Base-by-base conservation (phyloP, 1,284 basidiomycete species). In the Ceratobasidium sp. region DNA sequence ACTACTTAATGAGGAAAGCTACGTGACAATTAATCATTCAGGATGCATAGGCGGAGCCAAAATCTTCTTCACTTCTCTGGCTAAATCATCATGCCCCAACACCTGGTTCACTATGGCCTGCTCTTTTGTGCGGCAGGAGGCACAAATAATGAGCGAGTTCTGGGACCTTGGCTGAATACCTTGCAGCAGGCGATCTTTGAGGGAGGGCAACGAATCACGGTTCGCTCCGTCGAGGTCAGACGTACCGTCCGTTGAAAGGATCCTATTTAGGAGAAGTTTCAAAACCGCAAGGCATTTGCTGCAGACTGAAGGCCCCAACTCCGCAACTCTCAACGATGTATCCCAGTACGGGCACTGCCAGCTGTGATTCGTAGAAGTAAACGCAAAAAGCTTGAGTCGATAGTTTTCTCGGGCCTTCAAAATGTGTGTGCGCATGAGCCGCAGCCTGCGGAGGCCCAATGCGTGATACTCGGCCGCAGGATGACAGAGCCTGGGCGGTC, bases 31-130 rank as follows among this genome's bases (percentile, higher is more conserved):
- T n/a, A n/a, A n/a, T n/a, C n/a, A n/a, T n/a, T n/a, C n/a, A n/a
- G n/a, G n/a, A 46, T 12, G 38, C 42, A 9, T 12, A 5, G 42
- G 13, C n/a, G 42, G 85, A 42, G 54, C n/a, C 40, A 71, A 38
- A 28, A 61, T 56, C 33, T 57, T 40, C 26, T 61, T 71, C 26
- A 71, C 26, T 42, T 48, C 52, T 3, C 9, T 46, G 26, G 2
- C 48, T 38, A 71, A 48, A 61, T 59, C 56, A 12, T 71, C 56
- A 3, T 12, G 33, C 9, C 52, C 69, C 9, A 71, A 23, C 10
- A 71, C 44, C n/a, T 71, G 69, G 13, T 33, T 4, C 2, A 71
- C 42, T n/a, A 61, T 48, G 5, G 52, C 69, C 7, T 59, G 28
- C 40, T 71, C 54, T 13, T 48, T 59, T 23, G 42, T 15, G 12